Percentiles rank a stretch among this genome's conserved stretches.
Conservation (phyloP, 352 stramenopile genomes). For the Phytopythium helicoides region DNA sequence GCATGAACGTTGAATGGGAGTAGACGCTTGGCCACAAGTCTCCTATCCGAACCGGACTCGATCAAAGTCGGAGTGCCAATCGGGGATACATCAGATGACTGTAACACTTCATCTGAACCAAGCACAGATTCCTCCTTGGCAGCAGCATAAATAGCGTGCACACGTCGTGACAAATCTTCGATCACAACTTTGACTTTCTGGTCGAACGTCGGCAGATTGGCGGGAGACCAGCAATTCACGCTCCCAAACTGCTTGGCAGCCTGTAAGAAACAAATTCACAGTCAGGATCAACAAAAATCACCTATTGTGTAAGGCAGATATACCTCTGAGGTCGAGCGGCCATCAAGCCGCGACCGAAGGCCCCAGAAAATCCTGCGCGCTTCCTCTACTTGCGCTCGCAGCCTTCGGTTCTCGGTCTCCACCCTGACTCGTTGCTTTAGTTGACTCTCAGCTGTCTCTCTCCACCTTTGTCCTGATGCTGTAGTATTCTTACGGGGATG, state of each 20-base stretch:
- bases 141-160: too few species aligned
- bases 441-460: slow-evolving; percentile 12
- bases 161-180: too few species aligned
- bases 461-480: slow-evolving; percentile 9
- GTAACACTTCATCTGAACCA: neutral
- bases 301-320: neutral
- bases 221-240: too few species aligned
- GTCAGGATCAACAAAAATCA: too few species aligned
- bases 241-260: too few species aligned
- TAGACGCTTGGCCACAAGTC: neutral
- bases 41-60: neutral
- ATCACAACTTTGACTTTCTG: too few species aligned
- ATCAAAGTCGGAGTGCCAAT: neutral
- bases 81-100: neutral
- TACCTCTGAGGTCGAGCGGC: too few species aligned
- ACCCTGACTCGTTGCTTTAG: slow-evolving; percentile 10
- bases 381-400: slow-evolving; percentile 14
- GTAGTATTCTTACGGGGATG: neutral
- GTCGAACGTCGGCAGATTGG: too few species aligned
- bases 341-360: neutral
- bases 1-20: neutral
- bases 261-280: too few species aligned
- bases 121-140: neutral
- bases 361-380: slow-evolving; percentile 5
- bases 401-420: slow-evolving; percentile 18